A percentile compares a stretch with the other conserved stretches of the same genome.
Conservation (phyloP, 495 filamentous ascomycete species). For the Lepidopterella palustris region DNA sequence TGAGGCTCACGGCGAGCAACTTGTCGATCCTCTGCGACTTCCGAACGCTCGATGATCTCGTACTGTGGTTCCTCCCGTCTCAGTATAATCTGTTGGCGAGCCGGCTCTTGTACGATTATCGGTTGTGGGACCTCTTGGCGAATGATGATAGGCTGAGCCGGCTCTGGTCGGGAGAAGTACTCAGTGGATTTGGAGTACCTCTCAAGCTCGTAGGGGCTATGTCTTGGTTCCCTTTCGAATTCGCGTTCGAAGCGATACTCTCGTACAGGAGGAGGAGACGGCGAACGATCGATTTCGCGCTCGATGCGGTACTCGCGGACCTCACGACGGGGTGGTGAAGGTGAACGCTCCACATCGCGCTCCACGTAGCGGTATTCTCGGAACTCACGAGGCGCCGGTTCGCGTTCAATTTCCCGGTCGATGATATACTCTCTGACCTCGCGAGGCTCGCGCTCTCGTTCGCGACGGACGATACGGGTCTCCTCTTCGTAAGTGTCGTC, state of each 20-base stretch:
- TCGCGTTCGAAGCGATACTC: constrained; percentile 36
- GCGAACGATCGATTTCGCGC: constrained; percentile 29
- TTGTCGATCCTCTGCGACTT: constrained; percentile 45
- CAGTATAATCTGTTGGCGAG: constrained; percentile 60
- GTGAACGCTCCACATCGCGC: constrained; percentile 32
- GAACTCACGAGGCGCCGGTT: constrained; percentile 16
- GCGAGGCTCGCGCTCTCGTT: constrained; percentile 18
- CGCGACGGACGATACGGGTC: constrained; percentile 33
- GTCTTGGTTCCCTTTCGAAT: constrained; percentile 20
- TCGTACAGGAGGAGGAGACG: constrained; percentile 25
- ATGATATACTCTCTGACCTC: constrained; percentile 20
- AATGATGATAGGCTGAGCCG: constrained; percentile 61
- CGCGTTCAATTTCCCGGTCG: constrained; percentile 11
- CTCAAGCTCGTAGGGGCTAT: constrained; percentile 45
- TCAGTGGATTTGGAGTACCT: constrained; percentile 62
- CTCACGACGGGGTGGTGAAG: constrained; percentile 22
- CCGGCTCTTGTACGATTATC: constrained; percentile 64
- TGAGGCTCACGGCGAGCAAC: constrained; percentile 36
- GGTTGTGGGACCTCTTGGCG: constrained; percentile 56
- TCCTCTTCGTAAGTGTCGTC: constrained; percentile 31
- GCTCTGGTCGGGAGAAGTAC: constrained; percentile 53
- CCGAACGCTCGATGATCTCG: constrained; percentile 61
- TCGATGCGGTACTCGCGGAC: constrained; percentile 32
- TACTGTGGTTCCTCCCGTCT: constrained; percentile 55
- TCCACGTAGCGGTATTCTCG: constrained; percentile 29